Base-by-base conservation (phyloP, 345 rosid genomes). In the Trapa incisa region DNA sequence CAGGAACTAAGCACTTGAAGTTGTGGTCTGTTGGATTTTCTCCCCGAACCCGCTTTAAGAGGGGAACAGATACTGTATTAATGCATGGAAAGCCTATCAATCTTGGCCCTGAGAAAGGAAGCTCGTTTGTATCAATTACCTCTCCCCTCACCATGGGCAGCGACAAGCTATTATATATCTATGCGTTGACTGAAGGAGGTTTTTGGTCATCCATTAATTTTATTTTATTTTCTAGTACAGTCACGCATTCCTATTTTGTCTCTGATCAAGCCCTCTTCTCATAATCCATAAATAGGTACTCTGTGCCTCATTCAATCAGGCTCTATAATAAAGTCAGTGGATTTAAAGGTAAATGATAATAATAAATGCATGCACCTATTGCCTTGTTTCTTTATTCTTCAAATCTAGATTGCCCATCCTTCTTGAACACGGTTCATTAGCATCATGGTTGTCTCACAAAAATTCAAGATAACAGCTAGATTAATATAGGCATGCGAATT, bases 1-100 rank as follows among this genome's bases (percentile, higher is more conserved):
- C 93, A 67, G 91, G 97, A 58, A 84, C 79, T 75, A 88, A 87
- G 76, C 96, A 88, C 76, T 82, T 87, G 74, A 91, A 88, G 67
- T 78, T 69, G 71, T 87, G 97, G 96, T 75, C 84, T 64, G 74
- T 88, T 63, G 85, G 80, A 68, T 78, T 82, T 54, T 83, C 83
- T 70, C 81, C 80, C 64, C 76, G 76, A 76, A 84, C 84, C 41
- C 86, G 79, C 14, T 80, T 80, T 65, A 83, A 72, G 50, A 81
- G 75, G 71, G 78, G 75, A 61, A 66, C 75, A 47, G 76, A 73
- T 45, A 77, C 80, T 6, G 12, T 80, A 68, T 75, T 77, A 36
- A 62, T 75, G 39, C 82, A 77, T 64, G 89, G 89, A 17, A 90
- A 79, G 78, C 89, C 87, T 41, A 73, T 81, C 67, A 83, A 81